These are phyloP conservation scores for Xenosphaeropsis pyriputrescens DNA, from an alignment of 2,329 filamentous ascomycete species.

Conservation along the genomic window DNA sequence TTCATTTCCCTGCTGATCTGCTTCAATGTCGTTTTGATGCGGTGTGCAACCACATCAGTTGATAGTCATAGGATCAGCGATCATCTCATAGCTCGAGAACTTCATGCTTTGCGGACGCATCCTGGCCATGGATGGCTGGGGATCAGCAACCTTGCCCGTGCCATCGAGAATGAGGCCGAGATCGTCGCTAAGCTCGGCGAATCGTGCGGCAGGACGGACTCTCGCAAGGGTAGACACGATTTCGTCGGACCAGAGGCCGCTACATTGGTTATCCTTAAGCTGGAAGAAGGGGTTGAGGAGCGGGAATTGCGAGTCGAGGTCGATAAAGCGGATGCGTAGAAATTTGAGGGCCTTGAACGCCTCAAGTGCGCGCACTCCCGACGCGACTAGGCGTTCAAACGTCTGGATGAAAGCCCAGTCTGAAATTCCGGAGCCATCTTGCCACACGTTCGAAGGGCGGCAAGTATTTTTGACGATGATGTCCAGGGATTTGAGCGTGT, in stretches of 20 bases:
- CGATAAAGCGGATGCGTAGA: conserved; percentile 60
- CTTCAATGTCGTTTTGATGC: neutral
- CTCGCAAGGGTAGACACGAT: conserved; percentile 46
- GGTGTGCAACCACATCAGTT: neutral
- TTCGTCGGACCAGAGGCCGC: conserved; percentile 57
- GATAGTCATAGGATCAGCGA: neutral
- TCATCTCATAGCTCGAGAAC: conserved; percentile 33
- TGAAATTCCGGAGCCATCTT: conserved; percentile 56
- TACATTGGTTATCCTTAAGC: conserved; percentile 42
- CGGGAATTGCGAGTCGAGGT: conserved; percentile 57
- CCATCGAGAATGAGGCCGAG: conserved; percentile 48
- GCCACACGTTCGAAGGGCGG: conserved; percentile 31
- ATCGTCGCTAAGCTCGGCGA: conserved; percentile 46
- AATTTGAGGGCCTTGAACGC: conserved; percentile 44
- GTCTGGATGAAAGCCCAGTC: conserved; percentile 58
- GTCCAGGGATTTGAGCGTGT: conserved; percentile 49
- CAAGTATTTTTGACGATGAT: conserved; percentile 65
- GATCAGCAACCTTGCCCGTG: conserved; percentile 29
- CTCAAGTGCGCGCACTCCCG: conserved; percentile 44
- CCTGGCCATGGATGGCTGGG: conserved; percentile 24
- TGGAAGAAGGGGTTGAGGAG: conserved; percentile 62
- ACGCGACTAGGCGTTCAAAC: conserved; percentile 54
- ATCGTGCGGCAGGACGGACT: conserved; percentile 41
- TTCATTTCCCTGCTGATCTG: too few relatives aligned
- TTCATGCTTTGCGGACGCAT: conserved; percentile 39